Conservation (phyloP, 1,284 basidiomycete species). For the Puccinia triticina region DNA sequence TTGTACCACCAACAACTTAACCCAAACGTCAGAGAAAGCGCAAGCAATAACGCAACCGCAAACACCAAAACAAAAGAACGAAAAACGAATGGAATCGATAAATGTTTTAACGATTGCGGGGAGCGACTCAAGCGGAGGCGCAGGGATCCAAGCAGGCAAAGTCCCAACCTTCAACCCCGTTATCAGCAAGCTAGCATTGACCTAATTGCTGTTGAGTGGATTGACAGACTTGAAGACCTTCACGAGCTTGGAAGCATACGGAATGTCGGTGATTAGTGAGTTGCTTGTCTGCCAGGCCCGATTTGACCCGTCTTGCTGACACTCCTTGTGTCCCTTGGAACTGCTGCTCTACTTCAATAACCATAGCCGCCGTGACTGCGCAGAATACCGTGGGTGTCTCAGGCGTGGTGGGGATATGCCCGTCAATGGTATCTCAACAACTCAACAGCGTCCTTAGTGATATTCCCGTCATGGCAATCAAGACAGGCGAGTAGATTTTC, state of each 20-base stretch:
- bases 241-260: conserved; percentile 77
- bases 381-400: conserved; percentile 89
- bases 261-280: conserved; percentile 73
- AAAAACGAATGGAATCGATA: conserved; percentile 51
- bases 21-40: no score
- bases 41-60: no score
- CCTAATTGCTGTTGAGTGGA: no score
- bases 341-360: no score
- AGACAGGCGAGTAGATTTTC: conserved; percentile 68
- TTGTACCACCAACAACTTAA: no score
- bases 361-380: conserved; percentile 74
- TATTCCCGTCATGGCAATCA: conserved; percentile 74
- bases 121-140: conserved; percentile 83
- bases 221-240: conserved; percentile 72
- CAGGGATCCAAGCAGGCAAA: conserved; percentile 76
- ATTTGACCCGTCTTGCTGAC: not conserved
- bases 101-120: conserved; percentile 76
- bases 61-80: no score
- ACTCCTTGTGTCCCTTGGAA: no score
- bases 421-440: conserved; percentile 63
- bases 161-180: no score
- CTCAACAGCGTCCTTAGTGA: conserved; percentile 76
- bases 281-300: not conserved
- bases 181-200: no score
- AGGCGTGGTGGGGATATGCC: conserved; percentile 62